Conservation (phyloP, 441 rosid genomes). For the Theobroma grandiflorum region DNA sequence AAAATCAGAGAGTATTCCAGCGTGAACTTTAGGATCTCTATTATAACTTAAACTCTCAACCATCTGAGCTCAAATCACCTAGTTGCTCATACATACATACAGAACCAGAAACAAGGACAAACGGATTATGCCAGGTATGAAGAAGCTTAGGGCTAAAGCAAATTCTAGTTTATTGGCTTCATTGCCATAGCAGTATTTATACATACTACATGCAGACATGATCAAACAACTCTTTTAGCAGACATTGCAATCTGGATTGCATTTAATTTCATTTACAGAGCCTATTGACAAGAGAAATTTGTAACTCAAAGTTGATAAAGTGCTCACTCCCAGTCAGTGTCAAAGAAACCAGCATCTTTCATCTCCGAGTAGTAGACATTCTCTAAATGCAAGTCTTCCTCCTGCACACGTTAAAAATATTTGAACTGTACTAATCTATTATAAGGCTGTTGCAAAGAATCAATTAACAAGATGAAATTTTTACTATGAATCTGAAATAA, state of each 20-base stretch:
- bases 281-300: not conserved
- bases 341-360: conserved; percentile 96
- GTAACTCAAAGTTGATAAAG: not conserved
- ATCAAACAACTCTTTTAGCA: conserved; percentile 1
- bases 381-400: conserved; percentile 84
- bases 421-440: not conserved
- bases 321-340: conserved; percentile 77
- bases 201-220: not conserved
- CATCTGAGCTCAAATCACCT: too few relatives aligned
- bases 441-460: not conserved
- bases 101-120: not conserved
- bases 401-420: conserved; percentile 49
- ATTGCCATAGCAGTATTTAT: not conserved
- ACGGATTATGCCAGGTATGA: not conserved
- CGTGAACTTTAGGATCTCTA: too few relatives aligned
- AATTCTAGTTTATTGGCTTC: not conserved
- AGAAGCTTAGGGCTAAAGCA: not conserved
- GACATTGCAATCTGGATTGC: conserved; percentile 1
- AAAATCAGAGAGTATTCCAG: too few relatives aligned
- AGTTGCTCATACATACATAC: not conserved
- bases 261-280: conserved; percentile 44
- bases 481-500: not conserved
- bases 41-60: too few relatives aligned
- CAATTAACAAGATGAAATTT: conserved; percentile 1
- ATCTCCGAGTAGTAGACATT: conserved; percentile 90